Conservation (phyloP, 2,329 filamentous ascomycete species). For the Claviceps paspali region DNA sequence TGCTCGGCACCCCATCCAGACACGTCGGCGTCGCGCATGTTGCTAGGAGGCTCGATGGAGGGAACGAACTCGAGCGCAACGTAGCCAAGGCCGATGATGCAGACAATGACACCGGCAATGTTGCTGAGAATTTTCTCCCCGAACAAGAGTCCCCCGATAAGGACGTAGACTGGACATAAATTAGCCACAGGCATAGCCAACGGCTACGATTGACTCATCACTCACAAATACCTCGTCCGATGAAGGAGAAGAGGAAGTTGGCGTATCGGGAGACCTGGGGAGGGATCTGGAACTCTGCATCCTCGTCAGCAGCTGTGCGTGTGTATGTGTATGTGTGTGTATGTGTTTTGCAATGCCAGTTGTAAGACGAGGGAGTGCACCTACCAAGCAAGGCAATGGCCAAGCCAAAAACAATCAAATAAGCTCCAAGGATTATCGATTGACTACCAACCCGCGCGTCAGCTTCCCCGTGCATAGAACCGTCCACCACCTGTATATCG, state of each 20-base stretch:
- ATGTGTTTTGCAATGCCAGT: too few relatives aligned
- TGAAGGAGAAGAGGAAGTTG: constrained; percentile 94
- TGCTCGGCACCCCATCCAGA: constrained; percentile 64
- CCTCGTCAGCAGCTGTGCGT: constrained; percentile 12
- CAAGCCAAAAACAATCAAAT: constrained; percentile 82
- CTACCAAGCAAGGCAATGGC: constrained; percentile 52
- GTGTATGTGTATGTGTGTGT: too few relatives aligned
- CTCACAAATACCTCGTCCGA: constrained; percentile 89
- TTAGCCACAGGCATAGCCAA: not conserved
- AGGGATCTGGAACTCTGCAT: constrained; percentile 78
- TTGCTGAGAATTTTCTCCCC: constrained; percentile 50
- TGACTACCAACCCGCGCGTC: constrained; percentile 9
- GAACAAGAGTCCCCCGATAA: constrained; percentile 76
- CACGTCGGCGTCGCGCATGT: constrained; percentile 61
- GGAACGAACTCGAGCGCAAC: constrained; percentile 60
- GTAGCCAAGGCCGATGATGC: constrained; percentile 66
- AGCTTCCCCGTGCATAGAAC: not conserved
- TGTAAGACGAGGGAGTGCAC: constrained; percentile 2
- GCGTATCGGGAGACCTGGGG: constrained; percentile 86
- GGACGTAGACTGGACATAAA: constrained; percentile 66
- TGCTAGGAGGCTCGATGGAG: constrained; percentile 63
- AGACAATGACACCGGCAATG: constrained; percentile 65
- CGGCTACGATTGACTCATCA: constrained; percentile 11
- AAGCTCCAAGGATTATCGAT: constrained; percentile 62
- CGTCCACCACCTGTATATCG: too few relatives aligned